phyloP scores from a whole-genome alignment of 192 early-diverging fungal species.

The Rhizophagus prolifer region DNA sequence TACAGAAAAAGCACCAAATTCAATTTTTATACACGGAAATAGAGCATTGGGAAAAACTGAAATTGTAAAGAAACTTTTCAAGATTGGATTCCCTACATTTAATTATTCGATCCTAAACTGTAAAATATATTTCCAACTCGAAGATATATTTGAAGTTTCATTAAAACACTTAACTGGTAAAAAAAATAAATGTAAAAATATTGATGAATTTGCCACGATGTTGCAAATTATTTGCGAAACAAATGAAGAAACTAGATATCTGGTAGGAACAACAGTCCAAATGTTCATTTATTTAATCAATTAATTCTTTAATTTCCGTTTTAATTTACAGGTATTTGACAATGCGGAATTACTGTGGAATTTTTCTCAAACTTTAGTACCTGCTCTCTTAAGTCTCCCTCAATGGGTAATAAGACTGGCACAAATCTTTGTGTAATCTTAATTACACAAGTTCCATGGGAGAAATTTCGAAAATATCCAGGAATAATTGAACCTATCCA shows the following conservation, averaged over 20 bases:
- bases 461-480: neutral
- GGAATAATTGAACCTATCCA: neutral
- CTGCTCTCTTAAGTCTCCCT: neutral
- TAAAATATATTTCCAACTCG: neutral
- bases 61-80: neutral
- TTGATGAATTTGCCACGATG: neutral
- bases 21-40: slow-evolving; percentile 14
- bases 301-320: neutral
- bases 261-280: neutral
- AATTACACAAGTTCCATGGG: slow-evolving; percentile 13
- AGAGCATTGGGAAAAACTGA: slow-evolving; percentile 14
- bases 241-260: neutral
- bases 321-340: neutral
- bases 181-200: neutral
- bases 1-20: neutral
- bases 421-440: neutral
- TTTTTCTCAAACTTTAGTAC: neutral
- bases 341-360: slow-evolving; percentile 6
- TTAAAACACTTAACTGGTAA: neutral
- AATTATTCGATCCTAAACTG: neutral
- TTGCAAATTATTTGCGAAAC: slow-evolving; percentile 1
- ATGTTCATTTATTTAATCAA: neutral
- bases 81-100: neutral
- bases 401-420: slow-evolving; percentile 4
- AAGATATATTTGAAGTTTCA: slow-evolving; percentile 1